phyloP scores from a whole-genome alignment of 116 monocot genomes.

The Trichopus zeylanicus region DNA sequence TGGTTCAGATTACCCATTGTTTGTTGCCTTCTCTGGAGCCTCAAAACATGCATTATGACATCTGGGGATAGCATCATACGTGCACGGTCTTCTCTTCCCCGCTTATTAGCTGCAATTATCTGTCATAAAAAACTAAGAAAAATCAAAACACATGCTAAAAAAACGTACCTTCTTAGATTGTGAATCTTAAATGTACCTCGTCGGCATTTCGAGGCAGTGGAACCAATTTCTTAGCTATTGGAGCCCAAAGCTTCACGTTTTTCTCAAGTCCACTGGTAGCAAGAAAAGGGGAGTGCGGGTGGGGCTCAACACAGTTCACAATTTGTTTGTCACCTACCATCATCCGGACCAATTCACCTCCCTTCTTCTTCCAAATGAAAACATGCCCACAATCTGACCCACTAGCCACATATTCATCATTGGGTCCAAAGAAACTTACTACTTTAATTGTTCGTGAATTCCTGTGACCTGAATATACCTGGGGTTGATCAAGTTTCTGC shows the following conservation, averaged over 20 bases:
- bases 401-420: constrained; percentile 43
- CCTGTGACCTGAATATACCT: constrained; percentile 48
- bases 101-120: too few relatives aligned
- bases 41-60: too few relatives aligned
- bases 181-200: too few relatives aligned
- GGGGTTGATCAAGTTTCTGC: constrained; percentile 15
- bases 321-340: constrained; percentile 49
- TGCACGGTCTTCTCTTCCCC: too few relatives aligned
- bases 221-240: too few relatives aligned
- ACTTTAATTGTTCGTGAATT: constrained; percentile 48
- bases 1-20: too few relatives aligned
- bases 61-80: too few relatives aligned
- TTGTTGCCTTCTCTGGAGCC: too few relatives aligned
- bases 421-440: constrained; percentile 50
- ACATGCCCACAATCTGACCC: constrained; percentile 65
- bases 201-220: too few relatives aligned
- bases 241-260: constrained; percentile 62
- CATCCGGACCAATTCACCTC: constrained; percentile 40
- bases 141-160: too few relatives aligned
- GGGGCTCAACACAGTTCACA: constrained; percentile 50
- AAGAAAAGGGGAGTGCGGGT: constrained; percentile 50
- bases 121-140: too few relatives aligned
- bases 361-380: constrained; percentile 58
- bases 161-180: too few relatives aligned
- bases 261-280: constrained; percentile 55